Conservation (phyloP, 2,329 filamentous ascomycete genomes). For the Trichophyton rubrum region DNA sequence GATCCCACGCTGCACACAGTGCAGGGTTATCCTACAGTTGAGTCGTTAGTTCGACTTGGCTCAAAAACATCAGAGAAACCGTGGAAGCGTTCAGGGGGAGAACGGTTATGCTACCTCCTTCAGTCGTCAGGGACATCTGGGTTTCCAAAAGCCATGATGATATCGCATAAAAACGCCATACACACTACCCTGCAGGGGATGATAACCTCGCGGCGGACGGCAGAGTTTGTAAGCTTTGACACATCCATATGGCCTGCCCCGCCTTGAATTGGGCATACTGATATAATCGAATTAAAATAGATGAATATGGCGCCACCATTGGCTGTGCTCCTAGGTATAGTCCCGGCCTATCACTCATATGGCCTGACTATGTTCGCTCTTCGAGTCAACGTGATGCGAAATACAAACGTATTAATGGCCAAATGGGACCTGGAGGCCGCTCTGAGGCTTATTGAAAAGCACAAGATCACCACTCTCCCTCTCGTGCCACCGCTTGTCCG, state of each 20-base stretch:
- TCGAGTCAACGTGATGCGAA: slow-evolving; percentile 7
- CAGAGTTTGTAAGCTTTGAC: slow-evolving; percentile 7
- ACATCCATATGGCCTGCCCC: not conserved
- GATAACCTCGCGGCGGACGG: slow-evolving; percentile 4
- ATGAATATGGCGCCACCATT: not conserved
- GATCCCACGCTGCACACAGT: slow-evolving; percentile 8
- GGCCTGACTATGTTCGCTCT: slow-evolving; percentile 10
- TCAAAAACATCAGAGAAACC: slow-evolving; percentile 3
- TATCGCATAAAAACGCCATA: slow-evolving; percentile 12
- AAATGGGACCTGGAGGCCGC: slow-evolving; percentile 11
- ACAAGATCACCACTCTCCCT: slow-evolving; percentile 9
- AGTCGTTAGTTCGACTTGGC: slow-evolving; percentile 8
- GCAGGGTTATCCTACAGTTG: slow-evolving; percentile 8
- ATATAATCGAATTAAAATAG: not conserved
- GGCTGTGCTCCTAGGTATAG: slow-evolving; percentile 6
- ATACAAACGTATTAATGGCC: slow-evolving; percentile 9
- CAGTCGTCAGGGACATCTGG: slow-evolving; percentile 11
- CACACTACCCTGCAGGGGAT: slow-evolving; percentile 9
- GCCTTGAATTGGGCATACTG: not conserved
- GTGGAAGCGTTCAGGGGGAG: slow-evolving; percentile 5
- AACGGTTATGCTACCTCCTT: slow-evolving; percentile 10
- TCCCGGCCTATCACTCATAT: slow-evolving; percentile 9
- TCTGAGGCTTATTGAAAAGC: slow-evolving; percentile 8
- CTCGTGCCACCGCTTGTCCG: slow-evolving; percentile 11
- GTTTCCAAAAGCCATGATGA: slow-evolving; percentile 13